Base-by-base conservation (phyloP, 2,329 filamentous ascomycete genomes). In the Trichoderma brevicompactum region DNA sequence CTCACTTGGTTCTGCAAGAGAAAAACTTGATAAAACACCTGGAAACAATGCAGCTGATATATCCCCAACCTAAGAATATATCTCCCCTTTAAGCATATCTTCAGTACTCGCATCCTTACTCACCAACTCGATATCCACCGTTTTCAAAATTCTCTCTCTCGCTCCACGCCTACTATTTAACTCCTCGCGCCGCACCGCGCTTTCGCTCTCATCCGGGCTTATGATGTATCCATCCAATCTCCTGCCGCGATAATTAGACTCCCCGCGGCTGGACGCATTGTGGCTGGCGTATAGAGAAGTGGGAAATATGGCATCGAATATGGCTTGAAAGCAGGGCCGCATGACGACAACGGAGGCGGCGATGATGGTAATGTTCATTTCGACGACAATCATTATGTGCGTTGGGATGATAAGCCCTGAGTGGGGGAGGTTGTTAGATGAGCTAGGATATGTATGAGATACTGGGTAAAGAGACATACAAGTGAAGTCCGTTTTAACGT, bases 391-490 rank as follows among this genome's bases (percentile, higher is more conserved):
- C 12, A 54, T 54, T 10, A 54, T 54, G 15, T 54, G 50, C 5
- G 50, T 54, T 7, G 50, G 50, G 50, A 54, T 54, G 50, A 54
- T 54, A 10, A 54, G 50, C 50, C 50, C 50, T 53, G 19, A 28
- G 17, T 8, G 17, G 3, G 50, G 32, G 2, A 40, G 34, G 17
- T 15, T 23, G 36, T 53, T 54, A 54, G 50, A 23, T 28, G 23
- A 15, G n/a, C 17, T 6, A 23, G n/a, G 34, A 54, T 28, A 34
- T 52, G 17, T 52, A 9, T 15, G 7, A 9, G 15, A 5, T 23
- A 36, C 34, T 6, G 13, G 28, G 17, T 40, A 34, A 4, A 23
- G 36, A 8, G 34, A 23, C 50, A 13, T 8, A 38, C 50, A 54
- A 13, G 50, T 54, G 3, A 54, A 54, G 9, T 54, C 50, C 10